Evolutionary conservation across 2,329 filamentous ascomycete genomes (phyloP).

Genomic region (Golovinomyces cichoracearum): DNA sequence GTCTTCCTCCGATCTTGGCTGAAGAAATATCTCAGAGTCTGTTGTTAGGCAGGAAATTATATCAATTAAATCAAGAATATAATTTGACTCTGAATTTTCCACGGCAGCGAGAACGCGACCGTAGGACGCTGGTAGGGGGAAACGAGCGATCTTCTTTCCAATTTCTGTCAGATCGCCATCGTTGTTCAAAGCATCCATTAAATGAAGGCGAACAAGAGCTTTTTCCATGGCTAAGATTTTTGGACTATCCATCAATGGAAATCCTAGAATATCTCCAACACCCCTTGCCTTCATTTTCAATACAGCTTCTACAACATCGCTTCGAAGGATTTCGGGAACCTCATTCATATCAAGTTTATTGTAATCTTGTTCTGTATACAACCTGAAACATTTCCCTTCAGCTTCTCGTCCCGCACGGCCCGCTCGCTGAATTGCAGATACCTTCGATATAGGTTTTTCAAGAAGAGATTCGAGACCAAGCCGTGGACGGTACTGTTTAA

Average conservation of each 20-base stretch:
- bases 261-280: constrained; percentile 53
- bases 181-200: constrained; percentile 49
- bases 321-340: constrained; percentile 69
- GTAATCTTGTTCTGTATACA: constrained; percentile 67
- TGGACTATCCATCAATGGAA: constrained; percentile 66
- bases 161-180: constrained; percentile 45
- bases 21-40: constrained; percentile 36
- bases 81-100: constrained; percentile 40
- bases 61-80: constrained; percentile 62
- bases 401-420: constrained; percentile 86
- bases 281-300: constrained; percentile 85
- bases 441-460: constrained; percentile 73
- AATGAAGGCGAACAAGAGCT: constrained; percentile 53
- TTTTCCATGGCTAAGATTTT: constrained; percentile 54
- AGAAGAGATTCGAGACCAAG: constrained; percentile 77
- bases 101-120: constrained; percentile 66
- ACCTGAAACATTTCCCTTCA: constrained; percentile 62
- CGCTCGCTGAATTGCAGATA: constrained; percentile 71
- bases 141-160: constrained; percentile 52
- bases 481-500: constrained; percentile 67
- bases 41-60: constrained; percentile 42
- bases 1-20: constrained; percentile 30
- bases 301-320: constrained; percentile 63
- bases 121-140: constrained; percentile 60
- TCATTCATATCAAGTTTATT: constrained; percentile 43